Percentiles rank a stretch among this genome's conserved stretches.
Conservation (phyloP, 805 yeast species). For the Myxozyma lipomycoides region DNA sequence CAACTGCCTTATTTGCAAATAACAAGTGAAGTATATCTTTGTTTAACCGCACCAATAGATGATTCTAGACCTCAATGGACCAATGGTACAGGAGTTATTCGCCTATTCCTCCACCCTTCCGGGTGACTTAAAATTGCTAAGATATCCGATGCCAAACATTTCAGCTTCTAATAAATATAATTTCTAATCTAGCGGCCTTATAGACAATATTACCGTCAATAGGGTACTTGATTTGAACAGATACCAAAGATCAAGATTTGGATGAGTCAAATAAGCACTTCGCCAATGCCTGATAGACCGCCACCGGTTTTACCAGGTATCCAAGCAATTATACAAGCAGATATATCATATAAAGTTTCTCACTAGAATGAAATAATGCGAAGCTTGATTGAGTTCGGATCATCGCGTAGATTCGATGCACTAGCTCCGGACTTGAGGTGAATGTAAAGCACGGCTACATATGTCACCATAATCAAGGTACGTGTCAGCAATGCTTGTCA, state of each 20-base stretch:
- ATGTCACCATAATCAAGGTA: constrained; percentile 13
- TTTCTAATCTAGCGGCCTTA: constrained; percentile 47
- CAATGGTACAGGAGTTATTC: too few relatives aligned
- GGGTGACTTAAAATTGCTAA: too few relatives aligned
- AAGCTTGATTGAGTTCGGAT: constrained; percentile 9
- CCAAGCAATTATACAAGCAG: too few relatives aligned
- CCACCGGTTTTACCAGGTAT: too few relatives aligned
- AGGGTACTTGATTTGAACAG: constrained; percentile 14
- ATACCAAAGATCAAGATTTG: constrained; percentile 8
- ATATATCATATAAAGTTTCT: constrained; percentile 13
- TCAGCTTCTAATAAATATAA: constrained; percentile 33
- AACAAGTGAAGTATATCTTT: constrained; percentile 69
- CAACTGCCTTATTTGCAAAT: constrained; percentile 61
- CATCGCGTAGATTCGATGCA: constrained; percentile 15
- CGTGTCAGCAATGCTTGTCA: neutral
- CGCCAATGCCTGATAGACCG: neutral
- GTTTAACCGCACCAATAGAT: constrained; percentile 94
- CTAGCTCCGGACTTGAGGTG: constrained; percentile 25
- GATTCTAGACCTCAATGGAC: too few relatives aligned
- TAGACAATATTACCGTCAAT: constrained; percentile 42
- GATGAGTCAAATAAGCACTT: too few relatives aligned
- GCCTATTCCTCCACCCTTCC: too few relatives aligned
- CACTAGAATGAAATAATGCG: constrained; percentile 16
- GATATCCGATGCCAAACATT: too few relatives aligned
- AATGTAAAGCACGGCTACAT: constrained; percentile 29